Base-by-base conservation (phyloP, 495 filamentous ascomycete genomes). In the Arthonia radiata region DNA sequence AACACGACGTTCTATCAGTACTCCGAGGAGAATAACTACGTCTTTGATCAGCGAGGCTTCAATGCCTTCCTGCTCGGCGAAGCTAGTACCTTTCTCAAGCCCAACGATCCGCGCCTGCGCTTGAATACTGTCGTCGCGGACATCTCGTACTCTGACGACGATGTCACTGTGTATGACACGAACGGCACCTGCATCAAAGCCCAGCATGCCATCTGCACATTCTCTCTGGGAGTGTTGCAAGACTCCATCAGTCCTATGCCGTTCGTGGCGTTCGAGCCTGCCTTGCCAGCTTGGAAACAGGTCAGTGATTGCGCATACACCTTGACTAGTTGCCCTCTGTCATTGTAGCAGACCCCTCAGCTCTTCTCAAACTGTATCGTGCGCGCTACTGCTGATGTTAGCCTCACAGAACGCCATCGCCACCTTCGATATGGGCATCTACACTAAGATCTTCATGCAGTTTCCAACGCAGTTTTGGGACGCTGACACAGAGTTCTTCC, bases 381-480 rank as follows among this genome's bases (percentile, higher is more conserved):
- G n/a, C n/a, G n/a, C n/a, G n/a, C n/a, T n/a, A n/a, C n/a, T n/a
- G n/a, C n/a, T n/a, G n/a, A n/a, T n/a, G n/a, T n/a, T n/a, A n/a
- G n/a, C n/a, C n/a, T n/a, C n/a, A n/a, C n/a, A n/a, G n/a, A n/a
- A 55, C 13, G 64, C 63, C 5, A 69, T 77, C 35, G 56, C 61
- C 4, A 61, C 58, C 23, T 74, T 74, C 43, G 54, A 57, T 32
- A 74, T 81, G 61, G 71, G 63, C 14, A 78, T 67, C 1, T 81
- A 78, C 50, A 79, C 69, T 30, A 79, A 78, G 38, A 67, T 79
- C 34, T 79, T 79, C 53, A 44, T 77, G 8, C 71, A 73, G 30
- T 81, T 78, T 43, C 56, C 61, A 31, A 47, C 67, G 18, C 62
- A 64, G 4, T 81, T 76, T 48, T 81, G 74, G 73, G 60, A 70